Base-by-base conservation (phyloP, 192 early-diverging fungal genomes). In the Entrophospora sp. region DNA sequence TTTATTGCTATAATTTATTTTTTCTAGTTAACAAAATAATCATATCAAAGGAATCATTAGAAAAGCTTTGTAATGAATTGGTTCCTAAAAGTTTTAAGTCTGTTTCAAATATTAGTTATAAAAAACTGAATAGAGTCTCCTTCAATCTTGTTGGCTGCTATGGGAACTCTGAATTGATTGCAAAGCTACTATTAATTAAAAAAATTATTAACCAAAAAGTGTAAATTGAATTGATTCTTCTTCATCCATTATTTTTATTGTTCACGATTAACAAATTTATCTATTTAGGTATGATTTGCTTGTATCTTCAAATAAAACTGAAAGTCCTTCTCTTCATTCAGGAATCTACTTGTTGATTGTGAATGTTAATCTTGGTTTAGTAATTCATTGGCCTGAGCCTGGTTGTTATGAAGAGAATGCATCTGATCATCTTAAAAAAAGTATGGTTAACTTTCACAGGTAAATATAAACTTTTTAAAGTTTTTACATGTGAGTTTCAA, bases 361-460 rank as follows among this genome's bases (percentile, higher is more conserved):
- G 0, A 62, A 62, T 30, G 16, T 42, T 20, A 42, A 62, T 1
- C 3, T 45, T 1, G 60, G 60, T 0, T 63, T 69, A 22, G 37
- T 69, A 13, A 42, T 69, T 51, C 46, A 64, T 51, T 69, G 68
- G 64, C 36, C 45, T 4, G 64, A 66, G 28, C 4, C 20, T 30
- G 64, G 51, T 12, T 55, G 64, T 40, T 69, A 63, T 53, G 68
- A 61, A 7, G 51, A 61, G 5, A 64, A 36, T 34, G 68, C 59
- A 3, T 40, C 61, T 20, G 46, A 46, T 4, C 32, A 69, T 37
- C 35, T 30, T 13, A 62, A 69, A 27, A 69, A 69, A 51, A 69
- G 65, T 55, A 51, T 69, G 61, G 53, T 52, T 8, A 69, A 69
- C 28, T 20, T 69, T 22, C 68, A 69, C 28, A 42, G 68, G 68